Evolutionary conservation across 164 flowering plant genomes (phyloP), one percentile per base, ranked within the genome.

Genomic region (Magnolia changhungtana): DNA sequence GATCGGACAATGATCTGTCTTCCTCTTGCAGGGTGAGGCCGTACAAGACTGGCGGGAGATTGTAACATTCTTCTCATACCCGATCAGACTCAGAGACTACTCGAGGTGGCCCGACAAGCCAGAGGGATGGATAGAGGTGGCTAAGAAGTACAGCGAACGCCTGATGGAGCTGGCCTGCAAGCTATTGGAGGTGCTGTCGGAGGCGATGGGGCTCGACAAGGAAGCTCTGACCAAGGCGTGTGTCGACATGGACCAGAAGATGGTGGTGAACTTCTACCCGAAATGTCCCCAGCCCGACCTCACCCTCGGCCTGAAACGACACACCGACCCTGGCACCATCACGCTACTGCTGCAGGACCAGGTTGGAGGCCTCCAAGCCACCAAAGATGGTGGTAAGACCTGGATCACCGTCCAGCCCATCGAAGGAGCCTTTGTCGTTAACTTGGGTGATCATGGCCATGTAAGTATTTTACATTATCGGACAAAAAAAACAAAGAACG

Each of bases 351-450:
- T 90, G 6, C 98, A 90, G 77, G 96, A 91, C 75, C 91, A 86
- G 77, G 98, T 93, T 1, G 96, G 98, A 1, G 98, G 98, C 3
- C 88, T 93, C 13, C 98, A 93, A 83, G 98, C 94, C 20, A 93
- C 98, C 27, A 85, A 86, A 50, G 98, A 93, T 69, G 86, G 81
- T 52, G 98, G 98, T 18, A 81, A 87, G 82, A 88, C 89, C 0
- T 93, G 98, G 98, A 89, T 91, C 86, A 91, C 96, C 6, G 98
- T 93, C 73, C 88, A 91, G 80, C 98, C 98, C 10, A 82, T 93
- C 7, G 87, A 87, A 7, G 94, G 92, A 1, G 96, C 97, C 24
- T 91, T 91, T 71, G 92, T 93, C 6, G 97, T 93, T 84, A 91
- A 93, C 78, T 91, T 93, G 0, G 98, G 98, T 4, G 98, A 93